phyloP scores from a whole-genome alignment of 2,329 filamentous ascomycete genomes.

The Teratosphaeria nubilosa region DNA sequence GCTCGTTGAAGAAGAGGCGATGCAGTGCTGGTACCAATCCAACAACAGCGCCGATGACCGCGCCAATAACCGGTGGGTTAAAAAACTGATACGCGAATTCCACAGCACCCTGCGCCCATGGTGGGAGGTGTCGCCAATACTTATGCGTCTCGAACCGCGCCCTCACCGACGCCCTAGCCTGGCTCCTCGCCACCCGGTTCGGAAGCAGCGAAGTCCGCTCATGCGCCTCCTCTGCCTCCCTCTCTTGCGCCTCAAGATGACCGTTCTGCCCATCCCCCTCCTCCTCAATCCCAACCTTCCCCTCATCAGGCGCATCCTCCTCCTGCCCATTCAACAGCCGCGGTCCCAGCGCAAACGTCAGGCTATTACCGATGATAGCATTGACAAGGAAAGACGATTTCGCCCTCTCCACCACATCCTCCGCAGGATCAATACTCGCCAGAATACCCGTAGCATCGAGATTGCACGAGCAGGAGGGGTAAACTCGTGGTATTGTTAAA shows the following conservation, averaged over 20 bases:
- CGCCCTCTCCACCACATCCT: slow-evolving; percentile 46
- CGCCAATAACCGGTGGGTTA: slow-evolving; percentile 53
- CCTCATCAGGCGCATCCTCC: slow-evolving; percentile 30
- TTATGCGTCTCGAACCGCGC: slow-evolving; percentile 26
- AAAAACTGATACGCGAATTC: slow-evolving; percentile 42
- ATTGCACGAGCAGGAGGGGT: slow-evolving; percentile 43
- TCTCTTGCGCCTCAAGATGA: slow-evolving; percentile 20
- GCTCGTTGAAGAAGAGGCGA: slow-evolving; percentile 49
- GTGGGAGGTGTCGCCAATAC: slow-evolving; percentile 27
- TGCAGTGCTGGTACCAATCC: slow-evolving; percentile 52
- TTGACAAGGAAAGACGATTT: slow-evolving; percentile 59
- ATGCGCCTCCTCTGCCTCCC: slow-evolving; percentile 24
- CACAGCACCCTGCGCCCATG: slow-evolving; percentile 30
- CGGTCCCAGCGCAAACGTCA: slow-evolving; percentile 56
- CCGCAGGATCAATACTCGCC: slow-evolving; percentile 33
- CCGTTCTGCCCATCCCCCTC: slow-evolving; percentile 18
- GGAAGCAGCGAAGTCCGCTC: slow-evolving; percentile 46
- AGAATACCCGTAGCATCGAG: slow-evolving; percentile 50
- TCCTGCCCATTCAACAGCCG: slow-evolving; percentile 42
- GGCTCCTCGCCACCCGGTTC: slow-evolving; percentile 22
- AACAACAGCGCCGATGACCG: slow-evolving; percentile 47
- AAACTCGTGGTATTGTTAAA: slow-evolving; percentile 51
- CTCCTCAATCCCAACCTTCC: slow-evolving; percentile 8
- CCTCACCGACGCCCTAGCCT: slow-evolving; percentile 22
- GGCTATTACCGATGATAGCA: slow-evolving; percentile 49